phyloP scores from a whole-genome alignment of 306 rosid genomes.

The Cucurbita maxima region DNA sequence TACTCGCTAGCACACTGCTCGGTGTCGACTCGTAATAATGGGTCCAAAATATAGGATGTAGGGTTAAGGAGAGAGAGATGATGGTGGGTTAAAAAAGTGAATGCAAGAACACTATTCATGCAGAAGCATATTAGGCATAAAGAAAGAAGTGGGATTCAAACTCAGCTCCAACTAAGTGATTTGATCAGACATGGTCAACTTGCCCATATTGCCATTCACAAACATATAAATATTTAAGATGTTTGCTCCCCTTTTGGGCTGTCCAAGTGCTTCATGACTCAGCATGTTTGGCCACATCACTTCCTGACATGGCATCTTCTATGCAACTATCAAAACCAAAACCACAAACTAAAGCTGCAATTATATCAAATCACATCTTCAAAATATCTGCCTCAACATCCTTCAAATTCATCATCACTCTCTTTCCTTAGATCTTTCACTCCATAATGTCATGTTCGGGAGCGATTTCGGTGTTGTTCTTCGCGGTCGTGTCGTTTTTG shows the following conservation, averaged over 20 bases:
- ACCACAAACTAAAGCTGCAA: not conserved
- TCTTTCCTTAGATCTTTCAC: not conserved
- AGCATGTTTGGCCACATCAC: conserved; percentile 32
- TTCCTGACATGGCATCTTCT: conserved; percentile 20
- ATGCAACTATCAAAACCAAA: conserved; percentile 4
- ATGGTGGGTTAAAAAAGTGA: not conserved
- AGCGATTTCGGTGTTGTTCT: not conserved
- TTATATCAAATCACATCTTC: too few relatives aligned
- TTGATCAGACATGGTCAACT: conserved; percentile 42
- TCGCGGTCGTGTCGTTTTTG: not conserved
- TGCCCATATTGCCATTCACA: conserved; percentile 27
- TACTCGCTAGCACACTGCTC: too few relatives aligned
- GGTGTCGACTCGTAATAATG: too few relatives aligned
- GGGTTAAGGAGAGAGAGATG: too few relatives aligned
- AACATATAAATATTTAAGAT: not conserved
- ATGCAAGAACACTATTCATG: not conserved
- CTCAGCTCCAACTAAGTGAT: conserved; percentile 57
- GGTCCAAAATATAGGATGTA: too few relatives aligned
- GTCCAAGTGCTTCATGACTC: conserved; percentile 38
- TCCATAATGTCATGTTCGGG: not conserved
- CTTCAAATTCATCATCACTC: not conserved
- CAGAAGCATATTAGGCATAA: conserved; percentile 8
- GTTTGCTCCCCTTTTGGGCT: conserved; percentile 1
- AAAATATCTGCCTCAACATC: not conserved
- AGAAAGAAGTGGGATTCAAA: conserved; percentile 56